Evolutionary conservation across 2,329 filamentous ascomycete species (phyloP).

Genomic region (Calonectria pseudoreteaudii): DNA sequence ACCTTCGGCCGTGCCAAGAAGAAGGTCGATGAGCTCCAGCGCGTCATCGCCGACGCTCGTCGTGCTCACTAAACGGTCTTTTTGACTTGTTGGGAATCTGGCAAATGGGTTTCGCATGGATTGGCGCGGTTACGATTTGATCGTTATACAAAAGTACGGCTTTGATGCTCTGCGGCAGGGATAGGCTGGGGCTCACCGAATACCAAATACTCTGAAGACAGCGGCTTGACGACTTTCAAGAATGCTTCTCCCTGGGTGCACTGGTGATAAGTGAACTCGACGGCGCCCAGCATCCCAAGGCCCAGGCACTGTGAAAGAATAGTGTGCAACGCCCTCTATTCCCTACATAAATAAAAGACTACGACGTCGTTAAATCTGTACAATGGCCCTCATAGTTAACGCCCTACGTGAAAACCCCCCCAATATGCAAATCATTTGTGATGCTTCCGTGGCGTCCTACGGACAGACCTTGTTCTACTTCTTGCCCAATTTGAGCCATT

Average conservation of each 20-base stretch:
- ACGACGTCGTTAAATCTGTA: not conserved
- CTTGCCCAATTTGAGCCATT: slow-evolving; percentile 81
- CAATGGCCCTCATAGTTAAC: slow-evolving; percentile 16
- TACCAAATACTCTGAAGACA: slow-evolving; percentile 49
- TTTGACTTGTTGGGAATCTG: slow-evolving; percentile 44
- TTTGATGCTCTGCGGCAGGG: slow-evolving; percentile 47
- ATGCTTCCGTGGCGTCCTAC: not conserved
- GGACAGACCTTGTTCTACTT: slow-evolving; percentile 56
- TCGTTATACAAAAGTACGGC: slow-evolving; percentile 46
- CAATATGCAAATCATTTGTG: slow-evolving; percentile 13
- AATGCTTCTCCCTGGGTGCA: slow-evolving; percentile 21
- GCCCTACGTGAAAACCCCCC: slow-evolving; percentile 23
- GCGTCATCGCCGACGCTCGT: slow-evolving; percentile 97
- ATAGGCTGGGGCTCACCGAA: slow-evolving; percentile 49
- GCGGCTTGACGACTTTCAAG: slow-evolving; percentile 39
- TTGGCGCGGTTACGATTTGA: slow-evolving; percentile 52
- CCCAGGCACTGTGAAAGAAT: not conserved
- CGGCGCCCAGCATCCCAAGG: not conserved
- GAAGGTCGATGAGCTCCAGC: slow-evolving; percentile 99
- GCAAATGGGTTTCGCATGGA: slow-evolving; percentile 48
- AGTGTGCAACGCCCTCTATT: slow-evolving; percentile 17
- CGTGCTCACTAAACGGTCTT: slow-evolving; percentile 66
- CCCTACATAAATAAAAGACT: slow-evolving; percentile 6
- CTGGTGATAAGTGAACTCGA: not conserved
- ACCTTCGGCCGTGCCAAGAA: slow-evolving; percentile 99